Conservation (phyloP, 352 stramenopile genomes). For the Pythium grandisporangium region DNA sequence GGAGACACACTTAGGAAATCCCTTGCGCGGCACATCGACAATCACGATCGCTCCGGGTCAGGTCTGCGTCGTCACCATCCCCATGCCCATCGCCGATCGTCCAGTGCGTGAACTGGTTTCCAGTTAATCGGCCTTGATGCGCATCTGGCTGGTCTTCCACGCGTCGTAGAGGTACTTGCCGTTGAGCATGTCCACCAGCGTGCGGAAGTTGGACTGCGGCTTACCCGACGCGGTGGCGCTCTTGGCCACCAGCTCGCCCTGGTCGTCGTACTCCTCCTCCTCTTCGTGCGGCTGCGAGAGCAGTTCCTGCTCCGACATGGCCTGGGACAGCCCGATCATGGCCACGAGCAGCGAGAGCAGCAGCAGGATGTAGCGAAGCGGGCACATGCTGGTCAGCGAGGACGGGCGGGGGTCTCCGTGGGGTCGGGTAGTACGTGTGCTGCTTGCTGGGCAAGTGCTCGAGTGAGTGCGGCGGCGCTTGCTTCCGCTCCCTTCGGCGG, state of each 20-base stretch:
- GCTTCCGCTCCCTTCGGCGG: too few species aligned
- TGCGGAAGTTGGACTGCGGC: conserved; percentile 48
- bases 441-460: too few species aligned
- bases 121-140: conserved; percentile 51
- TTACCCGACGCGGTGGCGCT: too few species aligned
- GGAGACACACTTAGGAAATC: too few species aligned
- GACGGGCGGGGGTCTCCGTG: too few species aligned
- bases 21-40: too few species aligned
- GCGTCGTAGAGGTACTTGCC: conserved; percentile 84
- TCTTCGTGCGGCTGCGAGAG: conserved; percentile 40
- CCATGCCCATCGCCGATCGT: too few species aligned
- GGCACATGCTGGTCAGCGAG: conserved; percentile 37
- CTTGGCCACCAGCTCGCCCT: conserved; percentile 26
- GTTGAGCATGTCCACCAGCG: conserved; percentile 82
- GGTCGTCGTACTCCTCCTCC: conserved; percentile 40
- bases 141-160: conserved; percentile 50
- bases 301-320: conserved; percentile 58
- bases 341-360: conserved; percentile 77
- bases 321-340: conserved; percentile 76
- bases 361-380: conserved; percentile 81
- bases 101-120: too few species aligned
- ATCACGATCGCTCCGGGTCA: too few species aligned
- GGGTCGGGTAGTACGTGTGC: too few species aligned
- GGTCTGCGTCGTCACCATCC: too few species aligned
- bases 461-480: too few species aligned